phyloP scores from a whole-genome alignment of 1,284 basidiomycete genomes.

The Leucoagaricus sp. region DNA sequence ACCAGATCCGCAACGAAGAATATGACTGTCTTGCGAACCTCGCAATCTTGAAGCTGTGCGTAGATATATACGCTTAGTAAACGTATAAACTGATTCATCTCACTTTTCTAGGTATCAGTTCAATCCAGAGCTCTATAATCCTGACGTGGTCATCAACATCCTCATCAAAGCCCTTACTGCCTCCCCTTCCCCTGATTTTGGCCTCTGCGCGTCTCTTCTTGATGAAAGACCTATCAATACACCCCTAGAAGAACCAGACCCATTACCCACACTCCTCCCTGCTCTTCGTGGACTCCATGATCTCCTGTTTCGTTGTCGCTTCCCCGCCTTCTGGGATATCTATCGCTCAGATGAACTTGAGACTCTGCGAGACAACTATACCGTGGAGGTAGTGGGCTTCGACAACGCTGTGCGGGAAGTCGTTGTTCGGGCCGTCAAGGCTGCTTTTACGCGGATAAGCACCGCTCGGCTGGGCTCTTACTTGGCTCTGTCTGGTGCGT shows the following conservation, averaged over 20 bases:
- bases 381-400: conserved; percentile 79
- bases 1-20: conserved; percentile 87
- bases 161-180: conserved; percentile 89
- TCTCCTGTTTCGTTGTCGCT: conserved; percentile 85
- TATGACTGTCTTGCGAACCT: conserved; percentile 95
- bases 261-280: conserved; percentile 75
- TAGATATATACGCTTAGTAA: too few relatives aligned
- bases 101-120: conserved; percentile 81
- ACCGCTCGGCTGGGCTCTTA: conserved; percentile 71
- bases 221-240: conserved; percentile 70
- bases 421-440: conserved; percentile 74
- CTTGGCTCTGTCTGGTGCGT: conserved; percentile 67
- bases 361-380: conserved; percentile 81
- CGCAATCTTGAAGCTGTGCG: conserved; percentile 84
- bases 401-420: conserved; percentile 80
- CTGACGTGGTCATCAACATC: conserved; percentile 92
- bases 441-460: conserved; percentile 78
- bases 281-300: conserved; percentile 74
- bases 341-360: conserved; percentile 72
- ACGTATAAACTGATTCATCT: not conserved
- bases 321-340: conserved; percentile 85
- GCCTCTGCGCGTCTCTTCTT: conserved; percentile 88
- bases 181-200: conserved; percentile 88
- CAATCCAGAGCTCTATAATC: conserved; percentile 91
- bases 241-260: conserved; percentile 78